phyloP scores from a whole-genome alignment of 2,329 filamentous ascomycete species.

The Aspergillus jensenii region DNA sequence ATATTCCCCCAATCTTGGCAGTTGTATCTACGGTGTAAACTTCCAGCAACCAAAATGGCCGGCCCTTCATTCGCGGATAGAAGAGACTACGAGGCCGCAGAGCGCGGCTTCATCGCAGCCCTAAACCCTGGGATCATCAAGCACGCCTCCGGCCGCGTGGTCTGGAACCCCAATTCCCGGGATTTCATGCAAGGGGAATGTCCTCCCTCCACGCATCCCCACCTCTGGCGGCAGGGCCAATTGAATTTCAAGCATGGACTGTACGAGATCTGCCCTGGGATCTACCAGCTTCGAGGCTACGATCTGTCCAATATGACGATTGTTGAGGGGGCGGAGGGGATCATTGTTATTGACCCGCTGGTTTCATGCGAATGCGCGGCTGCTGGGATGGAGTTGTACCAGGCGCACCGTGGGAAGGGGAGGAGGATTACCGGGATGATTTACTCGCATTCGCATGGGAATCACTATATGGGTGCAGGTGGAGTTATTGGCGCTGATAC shows the following conservation, averaged over 20 bases:
- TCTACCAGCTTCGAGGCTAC: conserved; percentile 44
- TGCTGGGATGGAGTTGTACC: conserved; percentile 37
- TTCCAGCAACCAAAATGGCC: no score
- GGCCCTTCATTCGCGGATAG: conserved; percentile 13
- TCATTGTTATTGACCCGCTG: conserved; percentile 43
- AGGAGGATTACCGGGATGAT: conserved; percentile 35
- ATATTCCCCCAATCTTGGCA: no score
- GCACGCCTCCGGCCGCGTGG: conserved; percentile 19
- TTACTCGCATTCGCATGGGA: conserved; percentile 45
- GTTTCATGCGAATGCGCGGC: conserved; percentile 37
- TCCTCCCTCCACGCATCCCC: conserved; percentile 29
- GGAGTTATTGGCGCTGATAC: conserved; percentile 7
- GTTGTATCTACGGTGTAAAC: no score
- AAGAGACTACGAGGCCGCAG: conserved; percentile 18
- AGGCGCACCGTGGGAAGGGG: conserved; percentile 13
- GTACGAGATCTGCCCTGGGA: conserved; percentile 34
- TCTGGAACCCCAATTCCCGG: conserved; percentile 35
- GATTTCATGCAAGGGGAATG: conserved; percentile 27
- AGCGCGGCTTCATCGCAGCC: conserved; percentile 22
- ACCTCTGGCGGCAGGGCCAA: conserved; percentile 39
- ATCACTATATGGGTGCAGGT: conserved; percentile 39
- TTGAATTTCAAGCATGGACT: conserved; percentile 35
- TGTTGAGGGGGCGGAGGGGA: conserved; percentile 36
- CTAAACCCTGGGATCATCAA: conserved; percentile 22
- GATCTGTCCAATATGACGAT: conserved; percentile 46